Evolutionary conservation across 345 rosid species (phyloP), one percentile per base, ranked within the genome.

Genomic region (Eucalyptus dawsonii): DNA sequence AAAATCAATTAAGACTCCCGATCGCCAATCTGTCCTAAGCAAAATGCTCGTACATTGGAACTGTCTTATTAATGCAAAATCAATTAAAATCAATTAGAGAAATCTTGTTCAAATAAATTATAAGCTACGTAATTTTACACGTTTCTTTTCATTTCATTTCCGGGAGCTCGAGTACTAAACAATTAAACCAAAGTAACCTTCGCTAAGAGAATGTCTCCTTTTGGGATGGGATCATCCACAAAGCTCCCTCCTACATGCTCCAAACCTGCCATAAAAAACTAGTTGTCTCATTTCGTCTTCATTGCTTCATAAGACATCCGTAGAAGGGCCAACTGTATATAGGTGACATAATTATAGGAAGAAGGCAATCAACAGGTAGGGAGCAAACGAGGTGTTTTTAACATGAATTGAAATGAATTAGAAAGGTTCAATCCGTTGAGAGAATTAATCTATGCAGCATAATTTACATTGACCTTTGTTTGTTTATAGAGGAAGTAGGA

Each of bases 201-300:
- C 87, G 89, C 6, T 34, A 91, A 50, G 87, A 91, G 60, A 21
- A 90, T 90, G 88, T 92, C 92, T 37, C 91, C 90, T 44, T 88
- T 62, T 0, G 91, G 92, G n/a, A 92, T 86, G 50, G 89, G 86
- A 3, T 67, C 14, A 45, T 87, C 49, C 88, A 88, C 88, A 91
- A 89, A 80, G 89, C 88, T 85, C 80, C 92, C 92, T 17, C 40
- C 89, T 37, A 88, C 88, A 86, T 91, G 89, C 44, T 91, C 90
- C 56, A 92, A 91, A 4, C 90, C 92, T 89, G 50, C 58, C 86
- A n/a, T 17, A 27, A 49, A 50, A 60, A 25, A 42, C 4, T n/a
- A 15, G 34, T 67, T 31, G 22, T 67, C 40, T 31, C 80, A 67
- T 67, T 31, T 67, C 40, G 22, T 31, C 40, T 10, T 67, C 80